These are phyloP conservation scores for Capillidium heterosporum DNA, from an alignment of 371 early-diverging fungal genomes.

Conservation along the genomic window DNA sequence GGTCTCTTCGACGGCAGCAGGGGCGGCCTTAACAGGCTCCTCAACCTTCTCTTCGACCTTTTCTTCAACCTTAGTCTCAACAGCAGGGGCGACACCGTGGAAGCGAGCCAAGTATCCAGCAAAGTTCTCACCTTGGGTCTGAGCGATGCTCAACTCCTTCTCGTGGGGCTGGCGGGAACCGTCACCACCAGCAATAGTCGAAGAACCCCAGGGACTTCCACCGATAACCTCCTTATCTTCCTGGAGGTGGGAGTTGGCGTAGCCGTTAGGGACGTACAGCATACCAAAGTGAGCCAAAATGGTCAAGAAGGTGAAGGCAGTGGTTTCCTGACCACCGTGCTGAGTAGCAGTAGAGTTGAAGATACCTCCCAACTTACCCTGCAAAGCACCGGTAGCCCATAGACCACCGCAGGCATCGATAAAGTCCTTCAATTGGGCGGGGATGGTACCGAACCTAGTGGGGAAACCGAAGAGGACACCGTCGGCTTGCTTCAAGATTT, in stretches of 20 bases:
- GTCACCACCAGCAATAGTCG: constrained; percentile 27
- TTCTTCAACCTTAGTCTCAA: neutral
- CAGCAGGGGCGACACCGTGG: constrained; percentile 14
- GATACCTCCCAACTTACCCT: constrained; percentile 50
- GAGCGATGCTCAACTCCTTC: constrained; percentile 45
- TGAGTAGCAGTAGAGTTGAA: constrained; percentile 56
- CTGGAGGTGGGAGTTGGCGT: constrained; percentile 22
- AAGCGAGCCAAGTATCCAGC: neutral
- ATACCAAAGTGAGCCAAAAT: constrained; percentile 66
- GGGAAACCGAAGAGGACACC: constrained; percentile 66
- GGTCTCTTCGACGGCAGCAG: too few species aligned
- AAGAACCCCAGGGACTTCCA: constrained; percentile 54
- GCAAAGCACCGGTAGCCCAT: constrained; percentile 41
- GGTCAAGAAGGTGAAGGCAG: constrained; percentile 42
- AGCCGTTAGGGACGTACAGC: constrained; percentile 57
- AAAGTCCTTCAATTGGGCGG: constrained; percentile 57
- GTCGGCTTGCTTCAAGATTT: constrained; percentile 41
- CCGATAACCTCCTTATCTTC: constrained; percentile 36
- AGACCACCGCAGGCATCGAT: constrained; percentile 53
- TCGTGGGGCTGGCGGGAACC: constrained; percentile 40
- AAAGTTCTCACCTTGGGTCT: constrained; percentile 40
- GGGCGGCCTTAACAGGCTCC: too few species aligned
- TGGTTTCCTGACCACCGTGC: constrained; percentile 67
- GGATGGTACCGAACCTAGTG: constrained; percentile 49
- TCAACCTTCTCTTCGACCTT: too few species aligned